A percentile compares a stretch with the other conserved stretches of the same genome.
These are phyloP conservation scores for Amyloporia xantha DNA, from an alignment of 768 basidiomycete species.

Conservation along the genomic window DNA sequence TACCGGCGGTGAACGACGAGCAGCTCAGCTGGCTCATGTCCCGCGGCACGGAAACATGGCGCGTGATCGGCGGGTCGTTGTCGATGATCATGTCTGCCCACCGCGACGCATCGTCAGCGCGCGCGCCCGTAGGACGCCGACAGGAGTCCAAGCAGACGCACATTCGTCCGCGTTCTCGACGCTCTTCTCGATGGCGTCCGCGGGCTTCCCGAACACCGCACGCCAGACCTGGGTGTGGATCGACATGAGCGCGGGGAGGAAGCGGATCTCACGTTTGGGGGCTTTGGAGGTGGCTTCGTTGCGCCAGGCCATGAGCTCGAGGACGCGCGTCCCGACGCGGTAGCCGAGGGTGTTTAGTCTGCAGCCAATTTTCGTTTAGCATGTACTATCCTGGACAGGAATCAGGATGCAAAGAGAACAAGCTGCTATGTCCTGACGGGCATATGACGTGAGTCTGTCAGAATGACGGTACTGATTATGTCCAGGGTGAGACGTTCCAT, in stretches of 20 bases:
- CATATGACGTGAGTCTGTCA: too few relatives aligned
- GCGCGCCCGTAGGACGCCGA: neutral
- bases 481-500: too few relatives aligned
- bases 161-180: constrained; percentile 97
- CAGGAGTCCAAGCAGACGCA: constrained; percentile 30
- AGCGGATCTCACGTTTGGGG: constrained; percentile 89
- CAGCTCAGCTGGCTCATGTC: constrained; percentile 94
- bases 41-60: constrained; percentile 87
- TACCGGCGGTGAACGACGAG: constrained; percentile 95
- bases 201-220: constrained; percentile 87
- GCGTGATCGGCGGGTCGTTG: constrained; percentile 90
- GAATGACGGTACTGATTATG: too few relatives aligned
- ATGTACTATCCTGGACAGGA: neutral
- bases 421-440: neutral
- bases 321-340: constrained; percentile 79
- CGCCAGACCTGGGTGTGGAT: constrained; percentile 96
- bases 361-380: neutral
- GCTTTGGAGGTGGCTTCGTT: constrained; percentile 72
- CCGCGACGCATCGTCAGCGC: neutral
- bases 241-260: constrained; percentile 87
- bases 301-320: constrained; percentile 82
- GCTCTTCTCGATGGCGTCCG: constrained; percentile 93
- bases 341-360: constrained; percentile 93
- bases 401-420: neutral
- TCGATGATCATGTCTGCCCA: constrained; percentile 98